Conservation (phyloP, 2,329 filamentous ascomycete genomes). For the Colletotrichum horii region DNA sequence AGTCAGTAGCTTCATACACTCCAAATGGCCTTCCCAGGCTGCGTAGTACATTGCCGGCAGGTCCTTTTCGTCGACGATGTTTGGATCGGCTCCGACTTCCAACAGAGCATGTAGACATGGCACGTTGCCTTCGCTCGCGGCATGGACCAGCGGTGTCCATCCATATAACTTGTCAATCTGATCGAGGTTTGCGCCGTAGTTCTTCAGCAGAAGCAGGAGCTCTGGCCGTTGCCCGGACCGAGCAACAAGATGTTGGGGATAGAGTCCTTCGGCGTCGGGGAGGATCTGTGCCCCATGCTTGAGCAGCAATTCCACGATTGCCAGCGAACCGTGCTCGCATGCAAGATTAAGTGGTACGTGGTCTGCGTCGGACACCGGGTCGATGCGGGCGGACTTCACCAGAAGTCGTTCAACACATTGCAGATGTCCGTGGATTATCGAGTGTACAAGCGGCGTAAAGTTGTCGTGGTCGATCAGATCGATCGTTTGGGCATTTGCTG, state of each 20-base stretch:
- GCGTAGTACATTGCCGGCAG: constrained; percentile 98
- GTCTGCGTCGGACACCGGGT: constrained; percentile 84
- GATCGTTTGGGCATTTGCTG: constrained; percentile 75
- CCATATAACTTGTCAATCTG: constrained; percentile 95
- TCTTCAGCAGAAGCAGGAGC: constrained; percentile 79
- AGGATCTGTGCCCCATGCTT: constrained; percentile 81
- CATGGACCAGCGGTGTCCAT: constrained; percentile 96
- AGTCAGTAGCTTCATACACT: constrained; percentile 89
- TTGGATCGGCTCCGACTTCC: constrained; percentile 77
- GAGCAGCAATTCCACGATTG: constrained; percentile 84
- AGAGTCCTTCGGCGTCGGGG: constrained; percentile 95
- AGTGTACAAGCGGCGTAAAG: constrained; percentile 94
- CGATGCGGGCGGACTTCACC: constrained; percentile 78
- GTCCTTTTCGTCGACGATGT: constrained; percentile 88
- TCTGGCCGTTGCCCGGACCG: constrained; percentile 83
- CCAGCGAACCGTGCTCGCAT: constrained; percentile 88
- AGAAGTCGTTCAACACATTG: constrained; percentile 82
- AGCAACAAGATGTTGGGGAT: constrained; percentile 95
- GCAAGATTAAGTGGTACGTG: constrained; percentile 94
- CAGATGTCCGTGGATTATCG: constrained; percentile 86
- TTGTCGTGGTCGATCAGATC: constrained; percentile 94
- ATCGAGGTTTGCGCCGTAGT: constrained; percentile 87
- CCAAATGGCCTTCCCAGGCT: constrained; percentile 94
- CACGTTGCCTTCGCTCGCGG: constrained; percentile 94
- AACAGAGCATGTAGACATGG: constrained; percentile 84